Conservation (phyloP, 129 eudicot species). For the Apium graveolens region DNA sequence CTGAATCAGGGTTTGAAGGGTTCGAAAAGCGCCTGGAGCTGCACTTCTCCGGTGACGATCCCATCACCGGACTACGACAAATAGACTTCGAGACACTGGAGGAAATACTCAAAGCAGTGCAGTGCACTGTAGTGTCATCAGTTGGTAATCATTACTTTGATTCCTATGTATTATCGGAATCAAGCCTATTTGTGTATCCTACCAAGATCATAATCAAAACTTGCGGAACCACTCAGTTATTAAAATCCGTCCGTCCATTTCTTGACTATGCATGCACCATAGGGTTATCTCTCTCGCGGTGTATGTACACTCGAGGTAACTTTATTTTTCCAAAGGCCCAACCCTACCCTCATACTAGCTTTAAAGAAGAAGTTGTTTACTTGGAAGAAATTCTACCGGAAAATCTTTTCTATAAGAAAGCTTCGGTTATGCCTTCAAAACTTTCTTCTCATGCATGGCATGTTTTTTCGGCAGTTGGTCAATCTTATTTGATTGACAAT, state of each 20-base stretch:
- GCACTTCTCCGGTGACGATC: constrained; percentile 57
- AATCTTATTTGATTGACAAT: constrained; percentile 14
- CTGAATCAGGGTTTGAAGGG: constrained; percentile 83
- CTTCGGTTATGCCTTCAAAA: constrained; percentile 60
- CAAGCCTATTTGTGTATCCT: constrained; percentile 70
- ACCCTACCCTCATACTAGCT: constrained; percentile 68
- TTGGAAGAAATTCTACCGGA: constrained; percentile 44
- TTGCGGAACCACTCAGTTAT: constrained; percentile 76
- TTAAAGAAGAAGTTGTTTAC: constrained; percentile 52
- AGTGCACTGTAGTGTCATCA: constrained; percentile 83
- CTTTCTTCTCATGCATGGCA: constrained; percentile 60
- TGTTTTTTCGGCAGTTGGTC: constrained; percentile 48
- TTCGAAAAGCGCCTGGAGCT: constrained; percentile 78
- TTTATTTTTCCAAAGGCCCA: constrained; percentile 69
- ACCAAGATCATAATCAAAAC: constrained; percentile 73
- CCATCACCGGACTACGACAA: constrained; percentile 53
- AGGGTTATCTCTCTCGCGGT: constrained; percentile 30
- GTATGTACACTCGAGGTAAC: constrained; percentile 76
- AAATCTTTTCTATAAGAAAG: constrained; percentile 36
- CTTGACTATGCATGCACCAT: constrained; percentile 33
- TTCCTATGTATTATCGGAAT: constrained; percentile 71
- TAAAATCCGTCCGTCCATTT: constrained; percentile 69
- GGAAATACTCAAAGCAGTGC: constrained; percentile 62
- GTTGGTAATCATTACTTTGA: constrained; percentile 72
- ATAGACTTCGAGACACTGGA: constrained; percentile 43